Evolutionary conservation across 495 filamentous ascomycete genomes (phyloP), one percentile per base, ranked within the genome.

Genomic region (Trichoderma virens): DNA sequence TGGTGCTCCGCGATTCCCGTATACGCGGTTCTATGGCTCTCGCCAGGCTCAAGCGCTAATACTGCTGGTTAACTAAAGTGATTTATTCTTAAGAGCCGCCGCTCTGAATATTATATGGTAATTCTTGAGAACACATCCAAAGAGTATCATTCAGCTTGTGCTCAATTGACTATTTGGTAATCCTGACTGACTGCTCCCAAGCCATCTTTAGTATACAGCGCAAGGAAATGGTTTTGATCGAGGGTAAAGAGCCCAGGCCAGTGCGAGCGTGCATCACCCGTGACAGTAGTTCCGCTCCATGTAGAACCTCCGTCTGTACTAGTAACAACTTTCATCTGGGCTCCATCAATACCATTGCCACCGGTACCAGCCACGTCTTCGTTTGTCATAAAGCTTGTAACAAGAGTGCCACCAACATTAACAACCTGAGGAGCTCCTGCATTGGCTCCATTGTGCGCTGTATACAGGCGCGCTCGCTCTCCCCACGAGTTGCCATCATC

Each of bases 301-400:
- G 38, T 41, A 9, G 1, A 4, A 11, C 38, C 38, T 41, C 38
- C 38, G 38, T 41, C 9, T 41, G 38, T 41, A 41, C 38, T 41
- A 41, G 38, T 41, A 41, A 41, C 38, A 18, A 41, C 38, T 41
- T 41, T 41, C 66, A 74, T 69, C 54, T 67, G 62, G 5, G 60
- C 67, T 18, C 68, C 72, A 39, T 74, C 72, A 54, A 72, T 62
- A 28, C 67, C 66, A 59, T 41, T 41, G 38, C 38, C 38, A 41
- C 38, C 38, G 11, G 13, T 11, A 3, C 38, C 63, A 0, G 54
- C 47, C 23, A 64, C 64, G 61, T 85, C 83, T 65, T 88, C 85
- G 65, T 88, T 82, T 0, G 85, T 88, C 81, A 85, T 83, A 68
- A 88, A 88, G 35, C 81, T 80, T 0, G 77, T 77, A 2, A 82